phyloP scores from a whole-genome alignment of 345 rosid genomes.

The Citrus inodora region DNA sequence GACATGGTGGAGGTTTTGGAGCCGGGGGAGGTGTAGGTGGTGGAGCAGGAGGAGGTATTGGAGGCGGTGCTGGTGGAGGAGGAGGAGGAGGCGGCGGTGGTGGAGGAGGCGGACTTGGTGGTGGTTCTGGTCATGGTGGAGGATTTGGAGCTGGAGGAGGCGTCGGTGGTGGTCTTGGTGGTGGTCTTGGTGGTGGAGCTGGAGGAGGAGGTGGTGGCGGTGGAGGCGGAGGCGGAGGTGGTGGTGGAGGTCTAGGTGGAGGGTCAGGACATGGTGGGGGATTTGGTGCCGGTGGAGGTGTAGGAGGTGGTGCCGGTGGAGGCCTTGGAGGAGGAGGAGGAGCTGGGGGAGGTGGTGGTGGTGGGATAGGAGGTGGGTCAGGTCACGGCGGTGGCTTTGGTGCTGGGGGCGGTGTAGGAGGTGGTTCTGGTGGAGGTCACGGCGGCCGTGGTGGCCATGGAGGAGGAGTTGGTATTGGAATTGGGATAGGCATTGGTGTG shows the following conservation, averaged over 20 bases:
- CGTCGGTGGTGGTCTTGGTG: slow-evolving; percentile 41
- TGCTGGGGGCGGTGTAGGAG: slow-evolving; percentile 37
- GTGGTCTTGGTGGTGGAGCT: slow-evolving; percentile 31
- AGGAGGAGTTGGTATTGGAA: slow-evolving; percentile 27
- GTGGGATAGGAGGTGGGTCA: slow-evolving; percentile 52
- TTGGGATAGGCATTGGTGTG: slow-evolving; percentile 28
- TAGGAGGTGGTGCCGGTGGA: slow-evolving; percentile 32
- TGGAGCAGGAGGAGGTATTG: slow-evolving; percentile 31
- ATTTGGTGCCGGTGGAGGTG: slow-evolving; percentile 42
- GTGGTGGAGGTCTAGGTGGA: slow-evolving; percentile 38
- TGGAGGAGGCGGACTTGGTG: slow-evolving; percentile 43
- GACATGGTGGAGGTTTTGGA: slow-evolving; percentile 41
- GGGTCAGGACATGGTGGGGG: slow-evolving; percentile 34
- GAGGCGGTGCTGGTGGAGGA: slow-evolving; percentile 35
- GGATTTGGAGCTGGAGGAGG: slow-evolving; percentile 46
- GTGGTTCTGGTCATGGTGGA: slow-evolving; percentile 43
- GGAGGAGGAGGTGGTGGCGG: slow-evolving; percentile 39
- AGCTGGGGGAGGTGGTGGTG: slow-evolving; percentile 44
- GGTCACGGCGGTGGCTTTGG: slow-evolving; percentile 59
- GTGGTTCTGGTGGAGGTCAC: slow-evolving; percentile 6
- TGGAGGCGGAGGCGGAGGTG: slow-evolving; percentile 35
- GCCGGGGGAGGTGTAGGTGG: slow-evolving; percentile 40
- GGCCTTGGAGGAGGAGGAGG: slow-evolving; percentile 33
- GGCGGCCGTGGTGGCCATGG: slow-evolving; percentile 12
- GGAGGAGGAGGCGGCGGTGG: slow-evolving; percentile 34